Conservation (phyloP, 2,329 filamentous ascomycete species). For the Fusarium neocosmosporiellum region DNA sequence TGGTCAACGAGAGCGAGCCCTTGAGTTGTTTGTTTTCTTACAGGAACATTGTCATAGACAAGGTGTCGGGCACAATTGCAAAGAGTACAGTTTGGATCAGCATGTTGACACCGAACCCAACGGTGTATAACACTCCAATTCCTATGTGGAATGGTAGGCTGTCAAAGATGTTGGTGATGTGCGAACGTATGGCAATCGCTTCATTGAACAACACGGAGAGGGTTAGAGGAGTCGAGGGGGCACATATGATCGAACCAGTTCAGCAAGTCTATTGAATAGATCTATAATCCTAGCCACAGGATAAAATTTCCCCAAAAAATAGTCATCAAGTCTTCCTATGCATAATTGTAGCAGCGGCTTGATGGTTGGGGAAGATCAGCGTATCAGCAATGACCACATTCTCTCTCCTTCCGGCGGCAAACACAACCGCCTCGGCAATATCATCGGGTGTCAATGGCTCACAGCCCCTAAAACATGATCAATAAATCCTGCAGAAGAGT, state of each 20-base stretch:
- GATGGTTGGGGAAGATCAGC: constrained; percentile 87
- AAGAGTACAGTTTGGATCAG: neutral
- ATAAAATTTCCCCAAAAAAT: neutral
- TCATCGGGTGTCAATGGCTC: constrained; percentile 90
- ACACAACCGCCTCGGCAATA: constrained; percentile 90
- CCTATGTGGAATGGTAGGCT: neutral
- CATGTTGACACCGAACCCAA: neutral
- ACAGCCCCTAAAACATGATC: constrained; percentile 63
- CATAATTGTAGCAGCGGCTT: constrained; percentile 54
- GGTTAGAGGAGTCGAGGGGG: too few species aligned
- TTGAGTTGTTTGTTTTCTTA: neutral
- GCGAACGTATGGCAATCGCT: neutral
- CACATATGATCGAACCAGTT: neutral
- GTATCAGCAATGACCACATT: constrained; percentile 93
- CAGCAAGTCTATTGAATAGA: neutral
- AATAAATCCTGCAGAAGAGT: neutral
- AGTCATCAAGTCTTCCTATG: constrained; percentile 42
- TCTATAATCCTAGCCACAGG: neutral
- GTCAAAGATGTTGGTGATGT: neutral
- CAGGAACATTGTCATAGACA: neutral
- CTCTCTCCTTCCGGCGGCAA: constrained; percentile 82
- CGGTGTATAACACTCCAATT: neutral
- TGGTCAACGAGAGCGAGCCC: neutral
- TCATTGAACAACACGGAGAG: neutral
- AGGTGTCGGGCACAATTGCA: neutral